These are phyloP conservation scores for Apiotrichum siamense DNA, from an alignment of 1,284 basidiomycete genomes.

Conservation along the genomic window DNA sequence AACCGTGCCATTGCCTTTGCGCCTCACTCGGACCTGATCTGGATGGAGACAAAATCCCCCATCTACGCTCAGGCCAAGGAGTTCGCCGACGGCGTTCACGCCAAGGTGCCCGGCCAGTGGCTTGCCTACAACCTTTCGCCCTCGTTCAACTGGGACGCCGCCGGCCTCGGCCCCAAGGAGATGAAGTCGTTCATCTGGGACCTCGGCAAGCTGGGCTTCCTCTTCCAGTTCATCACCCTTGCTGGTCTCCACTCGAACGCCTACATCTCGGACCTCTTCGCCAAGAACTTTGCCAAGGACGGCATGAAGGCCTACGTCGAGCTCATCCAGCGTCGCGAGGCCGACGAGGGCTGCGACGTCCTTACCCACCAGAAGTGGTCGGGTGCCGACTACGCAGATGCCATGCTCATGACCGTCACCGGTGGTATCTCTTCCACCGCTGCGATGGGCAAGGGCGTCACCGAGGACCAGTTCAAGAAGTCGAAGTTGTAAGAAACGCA, in stretches of 20 bases:
- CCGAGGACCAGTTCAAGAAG: slow-evolving; percentile 72
- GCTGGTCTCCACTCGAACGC: slow-evolving; percentile 95
- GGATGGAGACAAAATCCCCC: slow-evolving; percentile 99
- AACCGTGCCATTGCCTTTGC: slow-evolving; percentile 89
- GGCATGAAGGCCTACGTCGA: slow-evolving; percentile 60
- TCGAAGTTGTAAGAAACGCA: slow-evolving; percentile 11
- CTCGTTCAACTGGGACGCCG: slow-evolving; percentile 79
- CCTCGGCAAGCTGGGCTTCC: slow-evolving; percentile 45
- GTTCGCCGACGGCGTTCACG: slow-evolving; percentile 83
- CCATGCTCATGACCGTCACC: slow-evolving; percentile 85
- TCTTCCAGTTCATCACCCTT: slow-evolving; percentile 98
- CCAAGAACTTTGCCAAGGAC: slow-evolving; percentile 76
- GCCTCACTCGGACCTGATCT: slow-evolving; percentile 83
- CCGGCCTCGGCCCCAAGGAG: slow-evolving; percentile 74
- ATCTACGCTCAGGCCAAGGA: slow-evolving; percentile 88
- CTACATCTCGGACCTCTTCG: slow-evolving; percentile 92
- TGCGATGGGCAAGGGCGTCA: slow-evolving; percentile 91
- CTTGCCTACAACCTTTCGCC: slow-evolving; percentile 90
- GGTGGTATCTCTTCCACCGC: slow-evolving; percentile 89
- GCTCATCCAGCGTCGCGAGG: slow-evolving; percentile 66
- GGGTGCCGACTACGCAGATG: slow-evolving; percentile 88
- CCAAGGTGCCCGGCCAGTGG: slow-evolving; percentile 77
- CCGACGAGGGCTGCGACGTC: slow-evolving; percentile 85
- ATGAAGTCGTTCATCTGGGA: slow-evolving; percentile 93
- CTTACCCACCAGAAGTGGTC: slow-evolving; percentile 72